Evolutionary conservation across 371 early-diverging fungal genomes (phyloP).

Genomic region (Coemansia sp.): DNA sequence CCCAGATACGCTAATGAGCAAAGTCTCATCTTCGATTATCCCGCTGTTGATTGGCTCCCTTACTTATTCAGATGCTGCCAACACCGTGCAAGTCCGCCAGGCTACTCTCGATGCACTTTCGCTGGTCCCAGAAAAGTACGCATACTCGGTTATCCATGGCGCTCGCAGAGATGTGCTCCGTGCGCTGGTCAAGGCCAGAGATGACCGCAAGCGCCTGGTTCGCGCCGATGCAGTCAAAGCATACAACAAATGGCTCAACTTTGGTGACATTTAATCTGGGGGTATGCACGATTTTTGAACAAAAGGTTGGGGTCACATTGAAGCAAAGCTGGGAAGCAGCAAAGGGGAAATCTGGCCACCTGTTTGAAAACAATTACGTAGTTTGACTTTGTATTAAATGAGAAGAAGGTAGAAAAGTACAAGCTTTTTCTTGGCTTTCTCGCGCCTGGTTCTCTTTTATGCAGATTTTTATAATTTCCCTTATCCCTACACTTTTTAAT

Average conservation of each 20-base stretch:
- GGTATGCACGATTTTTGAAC: no score
- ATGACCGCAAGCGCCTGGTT: conserved; percentile 87
- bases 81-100: conserved; percentile 67
- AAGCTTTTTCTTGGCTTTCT: neutral
- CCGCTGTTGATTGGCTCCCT: conserved; percentile 58
- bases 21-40: conserved; percentile 63
- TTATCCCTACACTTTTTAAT: neutral
- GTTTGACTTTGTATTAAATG: neutral
- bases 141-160: conserved; percentile 62
- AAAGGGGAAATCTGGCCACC: neutral
- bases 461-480: neutral
- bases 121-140: conserved; percentile 62
- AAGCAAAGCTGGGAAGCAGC: neutral
- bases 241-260: conserved; percentile 74
- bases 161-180: conserved; percentile 62
- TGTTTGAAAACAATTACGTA: neutral
- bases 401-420: neutral
- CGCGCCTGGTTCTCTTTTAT: neutral
- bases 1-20: conserved; percentile 27
- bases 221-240: conserved; percentile 85
- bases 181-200: conserved; percentile 64
- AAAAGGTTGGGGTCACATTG: neutral
- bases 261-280: conserved; percentile 19
- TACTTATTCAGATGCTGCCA: conserved; percentile 50
- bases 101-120: conserved; percentile 71